Evolutionary conservation across 2,329 filamentous ascomycete genomes (phyloP), one percentile per base, ranked within the genome.

Genomic region (Phialemoniopsis sp.): DNA sequence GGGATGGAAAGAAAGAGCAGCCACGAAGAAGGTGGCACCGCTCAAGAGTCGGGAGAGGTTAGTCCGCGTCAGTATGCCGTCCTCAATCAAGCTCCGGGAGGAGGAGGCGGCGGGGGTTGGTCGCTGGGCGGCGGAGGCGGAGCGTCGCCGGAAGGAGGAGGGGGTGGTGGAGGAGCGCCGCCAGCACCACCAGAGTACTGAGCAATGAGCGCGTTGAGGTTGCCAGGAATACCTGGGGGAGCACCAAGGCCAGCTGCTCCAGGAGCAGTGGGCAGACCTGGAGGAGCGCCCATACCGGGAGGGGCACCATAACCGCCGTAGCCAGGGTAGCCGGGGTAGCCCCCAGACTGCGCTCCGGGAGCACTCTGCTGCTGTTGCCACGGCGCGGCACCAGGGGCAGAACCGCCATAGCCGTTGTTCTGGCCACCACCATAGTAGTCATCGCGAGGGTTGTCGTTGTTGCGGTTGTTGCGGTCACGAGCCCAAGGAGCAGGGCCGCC

Each of bases 131-230:
- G 60, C 4, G 60, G 60, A 8, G 59, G 58, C 3, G 59, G 59
- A n/a, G 57, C 55, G 29, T 57, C 59, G 15, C 56, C 54, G n/a
- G 53, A 46, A 18, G 56, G 56, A 31, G 56, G 46, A 28, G 34
- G 35, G 1, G 47, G 42, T 2, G 47, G 44, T 3, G 56, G 56
- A 3, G 56, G 56, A 13, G 32, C 39, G 3, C 37, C 39, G 16
- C 50, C 49, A 13, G 43, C 47, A 14, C 52, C 55, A 39, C 54
- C 55, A 28, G 59, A 57, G 36, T 63, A 87, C 53, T 82, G 80
- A 58, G 85, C 78, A 50, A 85, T 81, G 43, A 87, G 67, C 38
- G 78, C 76, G 53, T 74, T 81, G 43, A 84, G 66, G 29, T 77
- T 78, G 44, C 72, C 72, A 32, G 62, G 61, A 17, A 77, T 63